These are phyloP conservation scores for Trametes cubensis DNA, from an alignment of 768 basidiomycete genomes.

Conservation along the genomic window DNA sequence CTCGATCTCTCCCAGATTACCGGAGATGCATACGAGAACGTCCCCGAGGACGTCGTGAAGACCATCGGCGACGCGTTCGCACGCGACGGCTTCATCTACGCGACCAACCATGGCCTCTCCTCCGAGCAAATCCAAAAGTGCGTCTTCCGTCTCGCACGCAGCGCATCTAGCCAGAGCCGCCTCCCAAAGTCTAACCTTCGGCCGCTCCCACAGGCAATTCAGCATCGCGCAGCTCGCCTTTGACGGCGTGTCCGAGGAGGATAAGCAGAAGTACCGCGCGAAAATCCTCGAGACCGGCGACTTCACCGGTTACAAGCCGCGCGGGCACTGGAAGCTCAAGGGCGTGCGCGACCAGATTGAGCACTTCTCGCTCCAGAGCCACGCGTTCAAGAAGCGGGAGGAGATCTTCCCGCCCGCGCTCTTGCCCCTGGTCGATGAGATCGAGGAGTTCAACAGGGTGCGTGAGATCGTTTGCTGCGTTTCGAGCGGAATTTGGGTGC, in stretches of 20 bases:
- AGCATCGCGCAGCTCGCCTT: slow-evolving; percentile 17
- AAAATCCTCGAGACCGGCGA: slow-evolving; percentile 18
- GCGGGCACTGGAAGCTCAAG: slow-evolving; percentile 21
- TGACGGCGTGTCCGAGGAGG: slow-evolving; percentile 17
- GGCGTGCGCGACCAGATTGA: slow-evolving; percentile 19
- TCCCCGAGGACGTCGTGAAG: slow-evolving; percentile 15
- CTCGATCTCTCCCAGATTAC: slow-evolving; percentile 11
- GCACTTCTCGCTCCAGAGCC: slow-evolving; percentile 18
- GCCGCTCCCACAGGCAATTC: slow-evolving; percentile 8
- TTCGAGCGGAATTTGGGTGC: too few species aligned
- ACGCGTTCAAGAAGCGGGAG: slow-evolving; percentile 6
- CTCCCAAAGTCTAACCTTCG: too few species aligned
- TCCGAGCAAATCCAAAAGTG: slow-evolving; percentile 13
- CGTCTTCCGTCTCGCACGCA: neutral
- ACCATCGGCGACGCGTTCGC: slow-evolving; percentile 16
- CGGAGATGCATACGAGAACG: slow-evolving; percentile 8
- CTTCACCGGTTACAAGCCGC: slow-evolving; percentile 18
- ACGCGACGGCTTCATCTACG: slow-evolving; percentile 20
- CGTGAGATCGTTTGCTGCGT: neutral
- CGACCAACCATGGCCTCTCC: slow-evolving; percentile 16
- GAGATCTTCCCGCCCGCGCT: slow-evolving; percentile 16
- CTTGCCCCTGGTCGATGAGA: slow-evolving; percentile 14
- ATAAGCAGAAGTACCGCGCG: slow-evolving; percentile 8
- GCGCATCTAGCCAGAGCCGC: too few species aligned
- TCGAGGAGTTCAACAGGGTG: slow-evolving; percentile 15